These are phyloP conservation scores for Excoecaria agallocha DNA, from an alignment of 345 rosid genomes.

Conservation along the genomic window DNA sequence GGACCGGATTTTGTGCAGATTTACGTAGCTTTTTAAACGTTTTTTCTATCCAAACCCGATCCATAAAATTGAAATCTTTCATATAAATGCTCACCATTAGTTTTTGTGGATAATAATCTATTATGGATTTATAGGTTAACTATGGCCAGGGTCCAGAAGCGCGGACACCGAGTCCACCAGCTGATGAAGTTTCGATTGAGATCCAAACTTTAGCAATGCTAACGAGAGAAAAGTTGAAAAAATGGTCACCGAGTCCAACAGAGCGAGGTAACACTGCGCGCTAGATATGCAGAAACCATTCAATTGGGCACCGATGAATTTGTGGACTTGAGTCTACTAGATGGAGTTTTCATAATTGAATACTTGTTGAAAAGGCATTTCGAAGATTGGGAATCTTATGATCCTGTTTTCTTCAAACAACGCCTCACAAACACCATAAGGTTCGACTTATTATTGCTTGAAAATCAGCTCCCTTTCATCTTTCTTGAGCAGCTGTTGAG, in stretches of 20 bases:
- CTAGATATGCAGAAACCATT: neutral
- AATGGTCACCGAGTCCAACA: neutral
- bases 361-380: neutral
- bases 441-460: neutral
- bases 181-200: too few species aligned
- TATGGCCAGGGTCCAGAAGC: too few species aligned
- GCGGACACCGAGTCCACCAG: too few species aligned
- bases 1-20: too few species aligned
- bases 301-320: neutral
- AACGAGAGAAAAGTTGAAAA: too few species aligned
- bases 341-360: neutral
- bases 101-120: too few species aligned
- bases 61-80: too few species aligned
- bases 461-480: conserved; percentile 4
- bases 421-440: neutral
- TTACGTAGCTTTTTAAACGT: too few species aligned
- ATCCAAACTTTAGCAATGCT: too few species aligned
- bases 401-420: neutral
- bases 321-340: neutral
- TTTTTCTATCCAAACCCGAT: too few species aligned
- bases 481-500: neutral
- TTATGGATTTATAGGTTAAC: too few species aligned
- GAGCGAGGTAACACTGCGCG: neutral
- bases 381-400: neutral
- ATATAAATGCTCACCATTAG: too few species aligned